phyloP scores from a whole-genome alignment of 139 green algal species.

The Chlamydomonas sp. region DNA sequence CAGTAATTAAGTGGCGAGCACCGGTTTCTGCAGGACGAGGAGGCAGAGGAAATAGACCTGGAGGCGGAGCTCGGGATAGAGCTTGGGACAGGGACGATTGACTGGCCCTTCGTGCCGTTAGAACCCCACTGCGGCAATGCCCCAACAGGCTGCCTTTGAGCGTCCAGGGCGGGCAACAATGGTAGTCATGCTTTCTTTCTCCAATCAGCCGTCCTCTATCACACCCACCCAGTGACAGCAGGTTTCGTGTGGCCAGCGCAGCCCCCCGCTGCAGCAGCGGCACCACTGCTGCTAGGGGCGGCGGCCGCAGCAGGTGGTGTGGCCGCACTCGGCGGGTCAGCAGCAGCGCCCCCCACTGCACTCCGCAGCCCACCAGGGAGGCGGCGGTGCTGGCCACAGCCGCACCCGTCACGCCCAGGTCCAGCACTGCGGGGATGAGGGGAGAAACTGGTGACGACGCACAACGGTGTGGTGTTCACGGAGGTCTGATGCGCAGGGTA shows the following conservation, averaged over 20 bases:
- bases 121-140: no score
- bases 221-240: constrained; percentile 64
- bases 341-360: neutral
- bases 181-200: no score
- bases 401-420: constrained; percentile 60
- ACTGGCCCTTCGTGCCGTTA: no score
- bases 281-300: neutral
- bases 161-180: no score
- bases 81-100: no score
- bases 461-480: no score
- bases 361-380: neutral
- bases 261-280: constrained; percentile 54
- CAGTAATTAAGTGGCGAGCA: no score
- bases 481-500: no score
- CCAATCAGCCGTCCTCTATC: neutral
- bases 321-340: neutral
- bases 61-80: no score
- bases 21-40: no score
- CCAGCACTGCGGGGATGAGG: constrained; percentile 42
- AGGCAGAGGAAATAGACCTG: no score
- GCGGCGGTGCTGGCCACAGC: constrained; percentile 56
- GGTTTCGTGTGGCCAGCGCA: constrained; percentile 58
- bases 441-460: neutral
- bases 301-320: neutral
- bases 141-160: no score